These are phyloP conservation scores for Ballota nigra DNA, from an alignment of 257 asterid species.

Conservation along the genomic window DNA sequence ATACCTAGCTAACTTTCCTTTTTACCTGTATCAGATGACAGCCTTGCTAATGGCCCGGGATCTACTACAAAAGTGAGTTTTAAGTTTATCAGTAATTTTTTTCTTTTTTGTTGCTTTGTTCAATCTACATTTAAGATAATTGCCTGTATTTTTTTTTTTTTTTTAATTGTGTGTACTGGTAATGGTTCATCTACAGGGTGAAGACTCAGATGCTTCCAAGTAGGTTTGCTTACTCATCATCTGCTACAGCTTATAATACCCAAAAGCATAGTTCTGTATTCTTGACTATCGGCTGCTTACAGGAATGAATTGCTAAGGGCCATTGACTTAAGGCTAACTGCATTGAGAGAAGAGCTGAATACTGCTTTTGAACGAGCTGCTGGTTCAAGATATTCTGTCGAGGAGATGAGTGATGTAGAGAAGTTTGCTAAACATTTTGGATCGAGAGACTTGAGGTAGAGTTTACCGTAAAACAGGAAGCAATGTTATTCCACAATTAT, in stretches of 20 bases:
- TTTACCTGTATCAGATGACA: slow-evolving; percentile 33
- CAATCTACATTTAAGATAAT: background rate
- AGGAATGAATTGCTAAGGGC: slow-evolving; percentile 92
- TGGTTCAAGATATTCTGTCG: slow-evolving; percentile 49
- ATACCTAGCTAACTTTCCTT: slow-evolving; percentile 14
- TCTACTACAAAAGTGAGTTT: slow-evolving; percentile 37
- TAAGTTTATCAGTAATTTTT: background rate
- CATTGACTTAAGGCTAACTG: slow-evolving; percentile 71
- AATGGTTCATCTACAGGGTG: slow-evolving; percentile 53
- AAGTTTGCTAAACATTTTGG: slow-evolving; percentile 76
- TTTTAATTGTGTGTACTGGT: slow-evolving; percentile 22
- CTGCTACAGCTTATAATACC: slow-evolving; percentile 1
- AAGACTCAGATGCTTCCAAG: slow-evolving; percentile 78
- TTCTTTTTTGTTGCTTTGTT: background rate
- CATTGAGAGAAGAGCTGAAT: slow-evolving; percentile 60
- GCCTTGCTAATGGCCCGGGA: slow-evolving; percentile 25
- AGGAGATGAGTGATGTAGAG: slow-evolving; percentile 54
- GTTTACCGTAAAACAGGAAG: slow-evolving; percentile 3
- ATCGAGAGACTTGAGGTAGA: slow-evolving; percentile 69
- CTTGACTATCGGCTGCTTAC: slow-evolving; percentile 25
- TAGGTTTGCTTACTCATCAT: slow-evolving; percentile 36
- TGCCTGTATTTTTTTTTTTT: background rate
- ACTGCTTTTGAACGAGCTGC: slow-evolving; percentile 63
- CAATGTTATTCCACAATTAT: slow-evolving; percentile 16
- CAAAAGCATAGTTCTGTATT: slow-evolving; percentile 19